phyloP scores from a whole-genome alignment of 2,329 filamentous ascomycete genomes.

The Leptosphaerulina australis region DNA sequence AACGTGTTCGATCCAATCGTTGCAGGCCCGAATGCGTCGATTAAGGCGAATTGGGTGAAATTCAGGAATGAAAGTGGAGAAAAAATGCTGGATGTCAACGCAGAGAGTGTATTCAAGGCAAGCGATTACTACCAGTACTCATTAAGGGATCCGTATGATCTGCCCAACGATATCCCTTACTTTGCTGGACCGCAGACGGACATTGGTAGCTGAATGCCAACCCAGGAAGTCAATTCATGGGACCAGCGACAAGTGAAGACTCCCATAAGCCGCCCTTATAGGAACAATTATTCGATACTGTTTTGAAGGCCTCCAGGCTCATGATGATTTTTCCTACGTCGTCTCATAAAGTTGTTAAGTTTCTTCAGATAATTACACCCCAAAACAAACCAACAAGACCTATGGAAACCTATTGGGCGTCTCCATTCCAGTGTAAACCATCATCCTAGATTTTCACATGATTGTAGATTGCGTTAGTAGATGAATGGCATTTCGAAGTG shows the following conservation, averaged over 20 bases:
- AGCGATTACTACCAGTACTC: conserved; percentile 13
- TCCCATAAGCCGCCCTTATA: no score
- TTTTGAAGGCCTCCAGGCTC: no score
- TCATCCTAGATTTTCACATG: no score
- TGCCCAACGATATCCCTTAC: conserved; percentile 18
- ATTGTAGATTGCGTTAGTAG: background rate
- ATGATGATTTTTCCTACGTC: no score
- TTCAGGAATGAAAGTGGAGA: conserved; percentile 6
- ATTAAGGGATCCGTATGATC: conserved; percentile 16
- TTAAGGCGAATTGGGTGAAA: conserved; percentile 16
- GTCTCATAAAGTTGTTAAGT: no score
- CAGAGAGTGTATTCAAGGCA: conserved; percentile 11
- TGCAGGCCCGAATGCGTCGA: conserved; percentile 12
- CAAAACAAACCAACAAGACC: no score
- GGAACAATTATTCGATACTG: no score
- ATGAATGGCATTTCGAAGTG: background rate
- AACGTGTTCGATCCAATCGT: conserved; percentile 13
- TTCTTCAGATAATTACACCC: no score
- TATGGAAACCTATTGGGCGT: no score
- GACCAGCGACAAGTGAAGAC: no score
- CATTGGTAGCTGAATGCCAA: background rate
- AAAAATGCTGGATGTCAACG: conserved; percentile 9
- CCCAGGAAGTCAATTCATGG: no score
- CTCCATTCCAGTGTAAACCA: no score
- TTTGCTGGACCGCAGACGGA: conserved; percentile 18